A percentile compares a stretch with the other conserved stretches of the same genome.
Conservation (phyloP, 805 yeast genomes). For the Schwanniomyces yamadae region DNA sequence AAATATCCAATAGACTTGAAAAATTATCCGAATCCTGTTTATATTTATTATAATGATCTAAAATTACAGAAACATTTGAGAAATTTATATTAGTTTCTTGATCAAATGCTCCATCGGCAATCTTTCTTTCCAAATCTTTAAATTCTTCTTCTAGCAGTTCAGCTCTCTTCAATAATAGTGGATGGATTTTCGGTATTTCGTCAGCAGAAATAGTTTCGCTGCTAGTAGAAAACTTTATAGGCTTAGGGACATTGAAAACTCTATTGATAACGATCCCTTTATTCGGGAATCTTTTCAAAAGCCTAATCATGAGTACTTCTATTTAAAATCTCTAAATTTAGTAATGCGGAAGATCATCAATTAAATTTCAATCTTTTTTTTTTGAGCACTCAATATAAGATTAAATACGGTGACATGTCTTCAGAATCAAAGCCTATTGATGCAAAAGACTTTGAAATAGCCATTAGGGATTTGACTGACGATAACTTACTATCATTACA, state of each 20-base stretch:
- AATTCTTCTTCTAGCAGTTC: conserved; percentile 29
- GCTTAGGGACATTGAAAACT: no score
- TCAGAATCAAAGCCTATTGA: conserved; percentile 21
- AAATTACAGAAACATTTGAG: conserved; percentile 28
- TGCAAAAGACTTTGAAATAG: conserved; percentile 45
- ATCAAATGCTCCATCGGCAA: conserved; percentile 31
- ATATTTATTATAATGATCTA: conserved; percentile 33
- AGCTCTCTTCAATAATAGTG: conserved; percentile 38
- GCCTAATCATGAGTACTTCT: no score
- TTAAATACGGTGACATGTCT: no score
- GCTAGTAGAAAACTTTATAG: no score
- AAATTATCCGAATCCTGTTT: conserved; percentile 23
- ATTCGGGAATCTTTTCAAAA: no score
- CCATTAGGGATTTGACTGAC: conserved; percentile 54
- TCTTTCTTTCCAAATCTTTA: conserved; percentile 23
- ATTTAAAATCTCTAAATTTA: no score
- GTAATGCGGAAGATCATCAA: no score
- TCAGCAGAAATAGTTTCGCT: not conserved
- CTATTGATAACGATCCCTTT: no score
- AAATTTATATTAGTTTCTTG: conserved; percentile 32
- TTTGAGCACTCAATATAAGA: no score
- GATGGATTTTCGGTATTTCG: conserved; percentile 33
- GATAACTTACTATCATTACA: conserved; percentile 21
- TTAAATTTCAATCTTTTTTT: no score
- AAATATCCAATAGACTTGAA: conserved; percentile 24